Conservation (phyloP, 2,329 filamentous ascomycete genomes). For the Aspergillus clavatus region DNA sequence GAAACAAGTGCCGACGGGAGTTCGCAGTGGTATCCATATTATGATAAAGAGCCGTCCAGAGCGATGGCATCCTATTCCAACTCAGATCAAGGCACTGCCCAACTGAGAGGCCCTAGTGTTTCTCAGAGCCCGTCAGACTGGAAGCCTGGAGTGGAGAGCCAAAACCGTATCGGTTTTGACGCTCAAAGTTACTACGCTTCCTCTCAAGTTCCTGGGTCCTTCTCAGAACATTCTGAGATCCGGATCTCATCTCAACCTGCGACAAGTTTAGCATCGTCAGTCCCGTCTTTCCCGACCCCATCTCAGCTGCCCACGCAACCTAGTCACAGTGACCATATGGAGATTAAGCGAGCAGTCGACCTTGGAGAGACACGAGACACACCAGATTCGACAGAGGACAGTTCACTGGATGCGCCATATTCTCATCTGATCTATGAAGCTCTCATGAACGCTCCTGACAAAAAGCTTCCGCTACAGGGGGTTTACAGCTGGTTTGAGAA, state of each 20-base stretch:
- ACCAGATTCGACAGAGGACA: conserved; percentile 23
- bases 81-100: conserved; percentile 12
- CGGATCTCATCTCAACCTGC: conserved; percentile 4
- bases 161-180: conserved; percentile 2
- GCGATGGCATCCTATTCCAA: conserved; percentile 11
- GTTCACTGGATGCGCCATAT: conserved; percentile 60
- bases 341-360: conserved; percentile 7
- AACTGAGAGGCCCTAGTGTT: conserved; percentile 7
- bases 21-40: conserved; percentile 10
- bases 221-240: conserved; percentile 4
- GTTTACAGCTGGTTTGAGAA: conserved; percentile 87
- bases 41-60: conserved; percentile 7
- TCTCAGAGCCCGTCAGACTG: conserved; percentile 9
- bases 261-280: conserved; percentile 12
- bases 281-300: too few relatives aligned
- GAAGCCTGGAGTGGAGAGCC: conserved; percentile 8
- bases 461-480: conserved; percentile 74
- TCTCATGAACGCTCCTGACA: conserved; percentile 60
- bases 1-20: conserved; percentile 5
- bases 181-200: conserved; percentile 8
- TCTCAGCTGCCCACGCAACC: conserved; percentile 17
- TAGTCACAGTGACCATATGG: conserved; percentile 8
- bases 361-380: conserved; percentile 22
- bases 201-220: conserved; percentile 6
- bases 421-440: conserved; percentile 75